These are phyloP conservation scores for Coffea canephora DNA, from an alignment of 257 asterid genomes.

Conservation along the genomic window DNA sequence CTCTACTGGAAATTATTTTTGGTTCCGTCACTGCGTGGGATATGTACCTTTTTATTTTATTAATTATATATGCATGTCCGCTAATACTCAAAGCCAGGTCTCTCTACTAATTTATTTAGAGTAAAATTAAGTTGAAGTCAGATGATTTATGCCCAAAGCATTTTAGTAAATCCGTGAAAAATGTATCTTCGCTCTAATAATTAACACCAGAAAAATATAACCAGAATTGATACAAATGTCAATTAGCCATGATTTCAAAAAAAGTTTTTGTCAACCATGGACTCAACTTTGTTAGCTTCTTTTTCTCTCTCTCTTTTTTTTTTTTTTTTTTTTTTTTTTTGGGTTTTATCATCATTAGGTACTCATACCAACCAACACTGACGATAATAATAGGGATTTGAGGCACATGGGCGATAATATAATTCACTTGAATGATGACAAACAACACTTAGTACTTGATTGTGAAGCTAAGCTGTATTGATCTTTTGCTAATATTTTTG, in stretches of 20 bases:
- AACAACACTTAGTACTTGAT: background rate
- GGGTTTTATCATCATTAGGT: constrained; percentile 19
- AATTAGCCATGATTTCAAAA: constrained; percentile 6
- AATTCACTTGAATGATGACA: background rate
- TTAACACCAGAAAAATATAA: background rate
- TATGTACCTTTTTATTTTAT: too few relatives aligned
- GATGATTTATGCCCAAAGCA: too few relatives aligned
- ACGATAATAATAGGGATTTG: constrained; percentile 12
- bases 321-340: background rate
- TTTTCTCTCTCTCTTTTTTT: background rate
- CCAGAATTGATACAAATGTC: background rate
- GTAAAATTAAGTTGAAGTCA: too few relatives aligned
- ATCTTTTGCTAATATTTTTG: background rate
- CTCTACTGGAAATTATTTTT: too few relatives aligned
- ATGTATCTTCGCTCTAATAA: background rate
- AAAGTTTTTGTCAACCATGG: background rate
- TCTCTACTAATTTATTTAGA: too few relatives aligned
- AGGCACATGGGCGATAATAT: background rate
- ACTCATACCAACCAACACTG: constrained; percentile 22
- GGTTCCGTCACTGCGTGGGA: too few relatives aligned
- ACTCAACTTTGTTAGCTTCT: background rate
- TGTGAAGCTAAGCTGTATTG: background rate
- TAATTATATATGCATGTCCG: too few relatives aligned
- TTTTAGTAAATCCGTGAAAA: too few relatives aligned
- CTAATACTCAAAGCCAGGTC: too few relatives aligned